Percentiles rank a stretch among this genome's conserved stretches.
phyloP scores from a whole-genome alignment of 2,329 filamentous ascomycete genomes.

The Diaporthe sp. region DNA sequence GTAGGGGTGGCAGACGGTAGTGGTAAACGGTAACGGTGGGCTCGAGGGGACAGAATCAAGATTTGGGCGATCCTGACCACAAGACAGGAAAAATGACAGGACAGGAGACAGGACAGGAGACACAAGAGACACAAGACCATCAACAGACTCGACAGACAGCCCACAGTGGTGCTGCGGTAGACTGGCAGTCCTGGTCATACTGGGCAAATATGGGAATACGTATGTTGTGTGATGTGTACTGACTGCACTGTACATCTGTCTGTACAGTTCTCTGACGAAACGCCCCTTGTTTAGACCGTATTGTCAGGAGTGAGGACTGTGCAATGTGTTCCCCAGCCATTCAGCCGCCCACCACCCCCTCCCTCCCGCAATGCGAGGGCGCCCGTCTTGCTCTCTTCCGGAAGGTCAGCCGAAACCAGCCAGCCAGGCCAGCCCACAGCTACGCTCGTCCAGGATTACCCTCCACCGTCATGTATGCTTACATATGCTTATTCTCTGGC shows the following conservation, averaged over 20 bases:
- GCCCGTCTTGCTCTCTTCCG: conserved; percentile 29
- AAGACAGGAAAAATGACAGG: neutral
- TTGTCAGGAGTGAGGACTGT: neutral
- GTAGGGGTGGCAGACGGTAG: neutral
- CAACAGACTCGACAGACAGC: conserved; percentile 1
- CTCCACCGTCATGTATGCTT: conserved; percentile 19
- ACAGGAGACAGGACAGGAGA: conserved; percentile 1
- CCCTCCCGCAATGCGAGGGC: conserved; percentile 27
- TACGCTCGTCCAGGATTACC: conserved; percentile 9
- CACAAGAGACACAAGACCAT: neutral
- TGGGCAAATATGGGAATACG: neutral
- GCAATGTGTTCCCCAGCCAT: neutral
- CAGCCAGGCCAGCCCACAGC: conserved; percentile 9
- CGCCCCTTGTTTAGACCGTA: conserved; percentile 7
- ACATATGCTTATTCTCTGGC: conserved; percentile 26
- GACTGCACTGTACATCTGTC: neutral
- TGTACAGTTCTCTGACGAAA: conserved; percentile 4
- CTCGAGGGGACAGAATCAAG: conserved; percentile 16
- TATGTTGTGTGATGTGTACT: neutral
- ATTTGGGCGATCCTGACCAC: conserved; percentile 5
- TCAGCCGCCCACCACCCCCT: conserved; percentile 36
- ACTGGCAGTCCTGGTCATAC: neutral
- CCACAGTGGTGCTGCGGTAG: conserved; percentile 2
- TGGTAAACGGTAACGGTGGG: neutral
- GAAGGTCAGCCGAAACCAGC: conserved; percentile 27